These are phyloP conservation scores for Aspergillus phoenicis DNA, from an alignment of 2,329 filamentous ascomycete genomes.

Conservation along the genomic window DNA sequence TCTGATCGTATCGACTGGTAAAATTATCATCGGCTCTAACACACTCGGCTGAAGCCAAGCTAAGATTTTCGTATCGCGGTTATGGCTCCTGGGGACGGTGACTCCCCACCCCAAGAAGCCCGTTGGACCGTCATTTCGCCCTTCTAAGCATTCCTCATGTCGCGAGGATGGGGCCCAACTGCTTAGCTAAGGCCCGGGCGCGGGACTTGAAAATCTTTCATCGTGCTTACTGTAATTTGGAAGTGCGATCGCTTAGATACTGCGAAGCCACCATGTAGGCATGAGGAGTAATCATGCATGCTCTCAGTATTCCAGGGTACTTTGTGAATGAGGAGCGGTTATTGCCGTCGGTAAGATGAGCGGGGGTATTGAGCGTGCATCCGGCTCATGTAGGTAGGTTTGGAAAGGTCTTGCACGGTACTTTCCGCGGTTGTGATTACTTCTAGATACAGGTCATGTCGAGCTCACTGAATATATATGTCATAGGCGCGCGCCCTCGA, in stretches of 20 bases:
- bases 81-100: background rate
- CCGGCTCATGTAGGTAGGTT: background rate
- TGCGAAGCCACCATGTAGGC: background rate
- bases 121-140: conserved; percentile 7
- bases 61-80: conserved; percentile 2
- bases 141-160: background rate
- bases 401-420: background rate
- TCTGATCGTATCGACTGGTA: conserved; percentile 6
- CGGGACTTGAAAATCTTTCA: background rate
- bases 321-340: background rate
- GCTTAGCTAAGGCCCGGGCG: background rate
- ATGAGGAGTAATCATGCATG: background rate
- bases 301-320: background rate
- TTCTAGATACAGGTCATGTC: background rate
- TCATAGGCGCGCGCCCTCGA: background rate
- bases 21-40: background rate
- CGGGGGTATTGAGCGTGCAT: background rate
- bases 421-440: background rate
- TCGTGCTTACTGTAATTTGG: background rate
- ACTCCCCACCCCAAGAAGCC: background rate
- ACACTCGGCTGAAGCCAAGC: background rate
- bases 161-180: background rate
- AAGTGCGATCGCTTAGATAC: background rate
- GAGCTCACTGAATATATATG: background rate
- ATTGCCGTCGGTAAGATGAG: background rate